Evolutionary conservation across 305 asterid genomes (phyloP).

Genomic region (Rubia peregrina): DNA sequence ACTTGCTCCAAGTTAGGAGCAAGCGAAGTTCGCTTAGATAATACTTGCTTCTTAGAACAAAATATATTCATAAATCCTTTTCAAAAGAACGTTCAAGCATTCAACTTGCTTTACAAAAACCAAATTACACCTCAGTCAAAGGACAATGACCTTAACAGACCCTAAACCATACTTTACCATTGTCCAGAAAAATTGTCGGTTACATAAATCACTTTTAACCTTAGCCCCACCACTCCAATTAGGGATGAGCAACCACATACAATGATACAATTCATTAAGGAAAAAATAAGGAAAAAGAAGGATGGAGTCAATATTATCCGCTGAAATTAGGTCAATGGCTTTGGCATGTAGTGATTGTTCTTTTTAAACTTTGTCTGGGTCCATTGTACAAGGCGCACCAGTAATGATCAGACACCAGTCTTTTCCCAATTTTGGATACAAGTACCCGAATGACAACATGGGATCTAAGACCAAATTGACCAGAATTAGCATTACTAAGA

Average conservation of each 20-base stretch:
- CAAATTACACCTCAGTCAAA: neutral
- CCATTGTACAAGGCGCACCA: conserved; percentile 8
- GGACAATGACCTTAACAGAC: conserved; percentile 3
- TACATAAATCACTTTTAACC: neutral
- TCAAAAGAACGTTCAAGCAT: too few relatives aligned
- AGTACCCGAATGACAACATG: neutral
- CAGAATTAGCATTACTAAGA: neutral
- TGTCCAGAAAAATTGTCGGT: neutral
- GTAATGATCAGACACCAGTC: conserved; percentile 5
- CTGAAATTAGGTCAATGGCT: conserved; percentile 2
- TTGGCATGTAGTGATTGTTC: conserved; percentile 10
- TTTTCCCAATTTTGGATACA: conserved; percentile 10
- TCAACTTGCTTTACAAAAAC: neutral
- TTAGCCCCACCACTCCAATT: conserved; percentile 6
- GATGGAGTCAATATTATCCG: conserved; percentile 18
- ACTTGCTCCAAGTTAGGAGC: too few relatives aligned
- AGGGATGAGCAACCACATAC: neutral
- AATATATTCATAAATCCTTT: neutral
- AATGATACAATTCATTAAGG: neutral
- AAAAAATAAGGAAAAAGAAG: neutral
- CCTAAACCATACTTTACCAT: neutral
- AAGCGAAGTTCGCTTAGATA: too few relatives aligned
- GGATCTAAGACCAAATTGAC: conserved; percentile 14
- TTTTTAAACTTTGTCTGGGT: conserved; percentile 8
- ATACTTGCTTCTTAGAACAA: neutral